Percentiles rank a stretch among this genome's conserved stretches.
Conservation (phyloP, 1,139 yeast species). For the Kodamaea arcana region DNA sequence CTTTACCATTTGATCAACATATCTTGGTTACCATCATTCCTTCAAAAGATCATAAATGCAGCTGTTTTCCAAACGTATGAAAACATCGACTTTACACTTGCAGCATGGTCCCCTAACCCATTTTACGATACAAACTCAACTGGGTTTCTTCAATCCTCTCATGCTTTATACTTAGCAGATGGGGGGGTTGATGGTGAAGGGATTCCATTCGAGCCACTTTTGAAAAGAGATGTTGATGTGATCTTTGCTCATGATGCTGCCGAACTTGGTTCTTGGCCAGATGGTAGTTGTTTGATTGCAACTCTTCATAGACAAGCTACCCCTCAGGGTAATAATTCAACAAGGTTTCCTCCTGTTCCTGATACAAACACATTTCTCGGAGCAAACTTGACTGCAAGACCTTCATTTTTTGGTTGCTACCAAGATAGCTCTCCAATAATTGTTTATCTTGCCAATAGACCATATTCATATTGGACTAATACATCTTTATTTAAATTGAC, state of each 20-base stretch:
- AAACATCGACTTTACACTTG: slow-evolving; percentile 7
- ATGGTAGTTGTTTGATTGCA: slow-evolving; percentile 15
- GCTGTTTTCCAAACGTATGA: slow-evolving; percentile 8
- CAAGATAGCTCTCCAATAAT: slow-evolving; percentile 14
- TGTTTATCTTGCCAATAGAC: slow-evolving; percentile 21
- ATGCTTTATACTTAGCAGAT: slow-evolving; percentile 15
- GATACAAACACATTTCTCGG: slow-evolving; percentile 14
- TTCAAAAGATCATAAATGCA: slow-evolving; percentile 38
- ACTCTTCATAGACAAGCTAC: slow-evolving; percentile 18
- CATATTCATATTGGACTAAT: slow-evolving; percentile 17
- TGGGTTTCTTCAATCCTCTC: slow-evolving; percentile 2
- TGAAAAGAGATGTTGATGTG: slow-evolving; percentile 18
- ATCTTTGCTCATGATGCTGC: slow-evolving; percentile 16
- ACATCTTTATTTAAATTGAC: slow-evolving; percentile 15
- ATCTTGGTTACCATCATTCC: slow-evolving; percentile 19
- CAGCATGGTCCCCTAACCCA: slow-evolving; percentile 19
- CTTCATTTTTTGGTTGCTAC: slow-evolving; percentile 23
- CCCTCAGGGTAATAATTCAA: slow-evolving; percentile 25
- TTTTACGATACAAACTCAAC: slow-evolving; percentile 16
- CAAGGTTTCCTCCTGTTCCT: slow-evolving; percentile 18
- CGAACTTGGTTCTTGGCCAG: slow-evolving; percentile 12
- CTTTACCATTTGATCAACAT: slow-evolving; percentile 52
- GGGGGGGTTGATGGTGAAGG: slow-evolving; percentile 21
- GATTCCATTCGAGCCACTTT: slow-evolving; percentile 17
- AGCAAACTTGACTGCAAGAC: slow-evolving; percentile 17